These are phyloP conservation scores for Puccinia horiana DNA, from an alignment of 1,284 basidiomycete species.

Conservation along the genomic window DNA sequence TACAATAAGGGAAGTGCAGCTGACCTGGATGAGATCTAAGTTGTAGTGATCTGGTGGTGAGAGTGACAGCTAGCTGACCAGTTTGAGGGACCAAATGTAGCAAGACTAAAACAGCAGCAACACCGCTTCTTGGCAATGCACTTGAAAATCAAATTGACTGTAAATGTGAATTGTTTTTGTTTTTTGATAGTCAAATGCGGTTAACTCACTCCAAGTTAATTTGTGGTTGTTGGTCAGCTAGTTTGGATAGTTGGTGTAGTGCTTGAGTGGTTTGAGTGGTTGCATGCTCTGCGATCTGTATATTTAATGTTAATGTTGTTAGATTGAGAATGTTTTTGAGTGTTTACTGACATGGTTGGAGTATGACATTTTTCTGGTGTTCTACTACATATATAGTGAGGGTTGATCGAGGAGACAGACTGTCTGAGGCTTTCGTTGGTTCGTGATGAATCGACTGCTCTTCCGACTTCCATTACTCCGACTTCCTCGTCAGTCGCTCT, in stretches of 20 bases:
- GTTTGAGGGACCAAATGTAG: slow-evolving; percentile 21
- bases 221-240: neutral
- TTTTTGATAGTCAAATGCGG: neutral
- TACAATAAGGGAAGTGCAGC: neutral
- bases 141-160: slow-evolving; percentile 2
- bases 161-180: neutral
- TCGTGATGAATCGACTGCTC: too few species aligned
- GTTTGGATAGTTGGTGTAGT: slow-evolving; percentile 10
- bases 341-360: neutral
- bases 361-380: neutral
- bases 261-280: slow-evolving; percentile 1
- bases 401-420: neutral
- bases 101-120: slow-evolving; percentile 41
- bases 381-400: neutral
- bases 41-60: slow-evolving; percentile 26
- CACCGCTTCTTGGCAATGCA: neutral
- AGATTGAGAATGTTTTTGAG: neutral
- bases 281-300: slow-evolving; percentile 11
- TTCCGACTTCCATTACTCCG: too few species aligned
- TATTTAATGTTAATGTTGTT: neutral
- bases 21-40: slow-evolving; percentile 42
- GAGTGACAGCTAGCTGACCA: slow-evolving; percentile 28
- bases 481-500: too few species aligned
- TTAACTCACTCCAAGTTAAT: slow-evolving; percentile 26
- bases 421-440: neutral